Evolutionary conservation across 2,329 filamentous ascomycete genomes (phyloP).

Genomic region (Gnomoniopsis smithogilvyi): DNA sequence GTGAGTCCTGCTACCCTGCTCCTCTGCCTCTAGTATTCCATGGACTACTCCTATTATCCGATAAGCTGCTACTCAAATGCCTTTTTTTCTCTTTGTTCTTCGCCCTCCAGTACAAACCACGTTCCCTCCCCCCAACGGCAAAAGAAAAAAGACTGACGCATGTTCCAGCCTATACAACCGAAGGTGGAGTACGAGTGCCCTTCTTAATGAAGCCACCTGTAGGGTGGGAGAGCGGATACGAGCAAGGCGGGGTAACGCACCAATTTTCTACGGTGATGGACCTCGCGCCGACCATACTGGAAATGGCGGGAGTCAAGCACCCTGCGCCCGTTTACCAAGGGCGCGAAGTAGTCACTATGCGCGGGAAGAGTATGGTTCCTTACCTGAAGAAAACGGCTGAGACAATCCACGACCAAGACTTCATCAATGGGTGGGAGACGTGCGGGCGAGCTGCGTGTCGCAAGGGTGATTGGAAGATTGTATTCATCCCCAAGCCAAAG

Average conservation of each 20-base stretch:
- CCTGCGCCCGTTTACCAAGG: constrained; percentile 47
- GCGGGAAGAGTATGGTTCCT: constrained; percentile 32
- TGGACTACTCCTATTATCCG: too few species aligned
- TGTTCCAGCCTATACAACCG: constrained; percentile 34
- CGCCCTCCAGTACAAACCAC: too few species aligned
- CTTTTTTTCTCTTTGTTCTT: too few species aligned
- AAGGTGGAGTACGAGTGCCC: constrained; percentile 50
- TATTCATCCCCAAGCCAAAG: constrained; percentile 46
- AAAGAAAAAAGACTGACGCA: too few species aligned
- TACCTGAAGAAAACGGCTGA: constrained; percentile 25
- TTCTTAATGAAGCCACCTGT: constrained; percentile 36
- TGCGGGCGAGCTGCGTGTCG: constrained; percentile 32
- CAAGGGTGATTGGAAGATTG: constrained; percentile 35
- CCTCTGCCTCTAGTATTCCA: too few species aligned
- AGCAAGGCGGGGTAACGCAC: constrained; percentile 36
- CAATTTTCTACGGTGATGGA: constrained; percentile 53
- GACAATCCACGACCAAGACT: constrained; percentile 33
- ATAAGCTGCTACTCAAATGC: too few species aligned
- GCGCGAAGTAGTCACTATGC: constrained; percentile 30
- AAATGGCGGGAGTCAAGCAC: constrained; percentile 45
- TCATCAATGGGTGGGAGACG: constrained; percentile 35
- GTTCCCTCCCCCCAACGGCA: too few species aligned
- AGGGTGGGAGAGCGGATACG: constrained; percentile 23
- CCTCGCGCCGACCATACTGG: constrained; percentile 44
- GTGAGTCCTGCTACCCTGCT: too few species aligned